Base-by-base conservation (phyloP, 331 rosid genomes). In the Pyrus hybrid region DNA sequence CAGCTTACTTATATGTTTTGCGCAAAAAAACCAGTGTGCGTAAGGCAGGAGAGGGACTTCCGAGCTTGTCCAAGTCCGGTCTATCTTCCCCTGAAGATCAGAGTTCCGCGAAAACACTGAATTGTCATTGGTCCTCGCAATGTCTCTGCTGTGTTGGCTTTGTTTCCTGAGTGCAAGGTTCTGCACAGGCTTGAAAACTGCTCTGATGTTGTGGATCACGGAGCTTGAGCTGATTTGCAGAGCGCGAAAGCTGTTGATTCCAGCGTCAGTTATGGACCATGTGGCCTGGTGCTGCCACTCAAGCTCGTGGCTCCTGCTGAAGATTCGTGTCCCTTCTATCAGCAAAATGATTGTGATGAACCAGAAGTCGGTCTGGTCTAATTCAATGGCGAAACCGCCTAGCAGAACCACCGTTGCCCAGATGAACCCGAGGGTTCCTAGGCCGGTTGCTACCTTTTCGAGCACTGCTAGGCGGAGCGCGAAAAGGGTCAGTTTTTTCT, bases 341-440 rank as follows among this genome's bases (percentile, higher is more conserved):
- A 95, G 72, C 63, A 92, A 74, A 56, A 95, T 95, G 79, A 92
- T 82, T 20, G 98, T 93, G 80, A 93, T 88, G 83, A 91, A 83
- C 98, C 97, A 91, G 73, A 91, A 93, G 67, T 93, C 97, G 0
- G 93, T 83, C 81, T 80, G 78, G 64, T 87, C 93, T 14, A 93
- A 82, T 11, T 91, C 91, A 56, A 89, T 89, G 43, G 98, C 98
- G 4, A 93, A 93, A 43, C 98, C 98, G 4, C 98, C 97, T 0
- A 91, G 92, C 66, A 93, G 96, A n/a, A 93, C 98, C 68, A 93
- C 98, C 0, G 98, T 93, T 26, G 98, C 98, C 98, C 98, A 93
- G 25, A 93, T 85, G 77, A 93, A 93, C 1, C 98, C 94, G 47
- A 93, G 98, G 68, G 98, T 87, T 83, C 98, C 98, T 13, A 91